phyloP scores from a whole-genome alignment of 2,329 filamentous ascomycete species.

The Pyrenophora seminiperda region DNA sequence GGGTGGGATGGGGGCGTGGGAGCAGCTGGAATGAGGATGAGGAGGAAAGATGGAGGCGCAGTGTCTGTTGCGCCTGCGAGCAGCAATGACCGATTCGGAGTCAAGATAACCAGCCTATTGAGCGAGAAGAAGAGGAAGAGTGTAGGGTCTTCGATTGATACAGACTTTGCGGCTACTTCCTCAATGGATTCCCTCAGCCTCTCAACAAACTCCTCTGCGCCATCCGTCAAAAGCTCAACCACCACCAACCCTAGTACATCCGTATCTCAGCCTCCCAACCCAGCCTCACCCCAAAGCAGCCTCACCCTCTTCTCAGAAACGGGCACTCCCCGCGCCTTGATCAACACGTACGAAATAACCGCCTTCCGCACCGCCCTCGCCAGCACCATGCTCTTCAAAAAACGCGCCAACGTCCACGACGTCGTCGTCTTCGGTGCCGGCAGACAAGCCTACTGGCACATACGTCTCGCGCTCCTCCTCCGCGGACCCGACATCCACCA shows the following conservation, averaged over 20 bases:
- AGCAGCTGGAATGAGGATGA: conserved; percentile 64
- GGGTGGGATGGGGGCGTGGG: conserved; percentile 66
- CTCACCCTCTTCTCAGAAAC: conserved; percentile 63
- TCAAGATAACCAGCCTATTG: conserved; percentile 67
- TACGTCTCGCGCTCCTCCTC: conserved; percentile 79
- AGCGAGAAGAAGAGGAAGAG: conserved; percentile 33
- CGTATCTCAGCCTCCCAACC: conserved; percentile 11
- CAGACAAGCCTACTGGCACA: conserved; percentile 92
- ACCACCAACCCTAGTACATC: conserved; percentile 30
- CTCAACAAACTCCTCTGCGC: conserved; percentile 26
- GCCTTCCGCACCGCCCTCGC: conserved; percentile 71
- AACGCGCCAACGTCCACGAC: conserved; percentile 72
- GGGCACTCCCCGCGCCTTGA: conserved; percentile 64
- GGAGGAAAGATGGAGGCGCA: conserved; percentile 64
- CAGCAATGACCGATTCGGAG: conserved; percentile 63
- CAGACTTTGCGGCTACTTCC: conserved; percentile 41
- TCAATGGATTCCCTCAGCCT: conserved; percentile 40
- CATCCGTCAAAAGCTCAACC: conserved; percentile 30
- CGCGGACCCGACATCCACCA: conserved; percentile 71
- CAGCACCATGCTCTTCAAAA: conserved; percentile 64
- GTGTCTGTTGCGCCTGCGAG: conserved; percentile 72
- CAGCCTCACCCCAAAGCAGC: conserved; percentile 59
- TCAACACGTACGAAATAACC: conserved; percentile 71
- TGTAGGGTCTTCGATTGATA: conserved; percentile 14
- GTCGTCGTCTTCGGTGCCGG: conserved; percentile 86